Evolutionary conservation across 106 monocot genomes (phyloP), one percentile per base, ranked within the genome.

Genomic region (Dendrobium chrysotoxum): DNA sequence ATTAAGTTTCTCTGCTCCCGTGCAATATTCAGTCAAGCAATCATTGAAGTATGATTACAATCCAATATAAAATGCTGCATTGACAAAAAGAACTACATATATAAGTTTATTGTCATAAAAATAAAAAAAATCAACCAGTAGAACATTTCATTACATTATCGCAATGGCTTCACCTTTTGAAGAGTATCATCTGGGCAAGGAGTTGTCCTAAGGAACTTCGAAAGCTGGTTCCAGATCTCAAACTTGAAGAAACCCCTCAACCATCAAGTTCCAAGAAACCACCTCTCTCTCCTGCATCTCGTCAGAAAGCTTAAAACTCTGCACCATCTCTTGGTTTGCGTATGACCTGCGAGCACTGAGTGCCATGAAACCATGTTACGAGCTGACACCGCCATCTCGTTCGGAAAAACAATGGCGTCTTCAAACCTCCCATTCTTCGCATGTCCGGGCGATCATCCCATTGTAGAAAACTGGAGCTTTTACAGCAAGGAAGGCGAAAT

Each of bases 201-300:
- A 67, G 82, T 86, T 50, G 30, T 81, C n/a, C 18, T 42, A 83
- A 88, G 88, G 17, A 88, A 80, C 20, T 68, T 75, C 57, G n/a
- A 23, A 58, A 1, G 92, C 89, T 1, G 64, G 79, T 7, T 82
- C 86, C 68, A 88, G 31, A 57, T 92, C 86, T 4, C 82, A 78
- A 30, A 66, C 45, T 8, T 81, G 83, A 18, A 89, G 75, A 79
- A 86, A 84, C 26, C 89, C 92, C 28, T 89, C 86, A 10, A 89
- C 41, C 82, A 92, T 82, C 79, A 92, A 40, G 58, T 92, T 92
- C 88, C 90, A 89, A 18, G 92, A 89, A 4, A 92, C 80, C 17
- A 82, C 78, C 39, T 89, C 89, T 45, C 31, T 89, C 78, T 81
- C 74, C 8, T 68, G 67, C 87, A 89, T 89, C 28, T 86, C 75